These are phyloP conservation scores for Geopyxis carbonaria DNA, from an alignment of 495 filamentous ascomycete genomes.

Conservation along the genomic window DNA sequence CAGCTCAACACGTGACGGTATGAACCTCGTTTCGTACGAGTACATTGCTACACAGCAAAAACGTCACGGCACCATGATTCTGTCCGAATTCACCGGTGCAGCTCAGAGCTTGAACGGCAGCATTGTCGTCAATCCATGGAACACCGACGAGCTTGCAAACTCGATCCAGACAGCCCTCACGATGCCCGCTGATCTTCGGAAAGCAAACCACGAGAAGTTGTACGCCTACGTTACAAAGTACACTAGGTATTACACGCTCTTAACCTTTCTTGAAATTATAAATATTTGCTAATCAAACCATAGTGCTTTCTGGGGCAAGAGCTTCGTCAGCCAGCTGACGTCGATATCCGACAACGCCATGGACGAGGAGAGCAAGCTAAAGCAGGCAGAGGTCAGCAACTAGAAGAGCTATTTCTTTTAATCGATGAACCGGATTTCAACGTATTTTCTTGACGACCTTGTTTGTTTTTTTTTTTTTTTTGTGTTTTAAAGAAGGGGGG, in stretches of 20 bases:
- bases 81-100: constrained; percentile 85
- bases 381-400: too few species aligned
- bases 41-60: constrained; percentile 81
- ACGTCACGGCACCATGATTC: constrained; percentile 70
- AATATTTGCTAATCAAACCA: not conserved
- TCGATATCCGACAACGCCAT: constrained; percentile 43
- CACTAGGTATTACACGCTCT: constrained; percentile 59
- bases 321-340: constrained; percentile 72
- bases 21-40: constrained; percentile 94
- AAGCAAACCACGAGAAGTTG: constrained; percentile 63
- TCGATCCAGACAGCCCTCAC: constrained; percentile 71
- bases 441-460: too few species aligned
- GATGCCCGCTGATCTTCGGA: constrained; percentile 67
- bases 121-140: constrained; percentile 82
- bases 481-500: too few species aligned
- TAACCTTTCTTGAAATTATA: constrained; percentile 4
- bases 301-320: constrained; percentile 94
- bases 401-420: too few species aligned
- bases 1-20: constrained; percentile 81
- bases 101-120: constrained; percentile 74
- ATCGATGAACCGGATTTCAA: too few species aligned
- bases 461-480: too few species aligned
- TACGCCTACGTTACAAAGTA: constrained; percentile 76
- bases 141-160: constrained; percentile 71
- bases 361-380: constrained; percentile 10